Percentiles rank a stretch among this genome's conserved stretches.
Evolutionary conservation across 2,329 filamentous ascomycete genomes (phyloP).

Genomic region (Achaetomium macrosporum): DNA sequence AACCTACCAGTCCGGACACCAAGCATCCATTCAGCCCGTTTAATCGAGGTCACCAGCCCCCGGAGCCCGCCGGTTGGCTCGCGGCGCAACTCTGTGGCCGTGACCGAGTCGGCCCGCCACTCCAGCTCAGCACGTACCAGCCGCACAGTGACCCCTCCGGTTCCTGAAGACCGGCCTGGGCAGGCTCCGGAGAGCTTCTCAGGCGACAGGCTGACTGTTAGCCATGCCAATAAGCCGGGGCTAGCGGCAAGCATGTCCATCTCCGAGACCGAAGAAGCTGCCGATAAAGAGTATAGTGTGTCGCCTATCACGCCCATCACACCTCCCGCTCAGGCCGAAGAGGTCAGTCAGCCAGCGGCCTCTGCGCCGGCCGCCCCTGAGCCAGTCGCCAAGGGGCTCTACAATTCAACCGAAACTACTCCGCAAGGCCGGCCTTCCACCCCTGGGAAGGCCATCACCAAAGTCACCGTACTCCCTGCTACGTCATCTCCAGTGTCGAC

Average conservation of each 20-base stretch:
- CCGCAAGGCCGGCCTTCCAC: conserved; percentile 22
- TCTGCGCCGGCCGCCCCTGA: conserved; percentile 13
- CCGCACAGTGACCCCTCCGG: conserved; percentile 36
- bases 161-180: conserved; percentile 34
- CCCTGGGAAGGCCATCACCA: conserved; percentile 28
- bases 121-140: conserved; percentile 37
- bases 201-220: conserved; percentile 12
- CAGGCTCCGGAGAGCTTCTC: conserved; percentile 15
- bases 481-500: conserved; percentile 24
- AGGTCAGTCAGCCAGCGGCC: not conserved
- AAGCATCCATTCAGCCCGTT: conserved; percentile 51
- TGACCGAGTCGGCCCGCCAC: conserved; percentile 35
- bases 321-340: not conserved
- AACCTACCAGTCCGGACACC: conserved; percentile 38
- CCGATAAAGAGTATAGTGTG: conserved; percentile 14
- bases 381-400: conserved; percentile 5
- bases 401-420: conserved; percentile 12
- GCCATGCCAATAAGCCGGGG: conserved; percentile 20
- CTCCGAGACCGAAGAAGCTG: conserved; percentile 40
- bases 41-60: conserved; percentile 50
- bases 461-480: conserved; percentile 32
- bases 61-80: conserved; percentile 45
- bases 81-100: conserved; percentile 44
- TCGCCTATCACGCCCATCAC: conserved; percentile 15
- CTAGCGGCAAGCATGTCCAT: conserved; percentile 31